Percentiles rank a stretch among this genome's conserved stretches.
Conservation (phyloP, 805 yeast species). For the Danielozyma ontarioensis region DNA sequence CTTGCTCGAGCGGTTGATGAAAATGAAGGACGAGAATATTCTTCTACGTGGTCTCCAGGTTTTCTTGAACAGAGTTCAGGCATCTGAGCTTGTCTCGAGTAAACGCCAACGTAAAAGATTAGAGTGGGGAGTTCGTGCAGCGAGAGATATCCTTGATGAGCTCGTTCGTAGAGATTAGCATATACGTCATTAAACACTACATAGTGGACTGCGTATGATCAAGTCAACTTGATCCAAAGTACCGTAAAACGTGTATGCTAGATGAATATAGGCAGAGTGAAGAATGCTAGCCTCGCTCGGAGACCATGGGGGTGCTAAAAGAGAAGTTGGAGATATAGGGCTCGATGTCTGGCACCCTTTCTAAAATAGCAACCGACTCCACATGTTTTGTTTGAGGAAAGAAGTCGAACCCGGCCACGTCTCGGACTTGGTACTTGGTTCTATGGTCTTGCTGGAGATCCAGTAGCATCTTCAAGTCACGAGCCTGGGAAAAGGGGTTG, state of each 20-base stretch:
- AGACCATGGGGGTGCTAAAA: no score
- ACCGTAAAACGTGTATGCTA: no score
- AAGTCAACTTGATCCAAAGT: no score
- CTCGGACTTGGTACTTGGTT: constrained; percentile 10
- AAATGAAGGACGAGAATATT: constrained; percentile 53
- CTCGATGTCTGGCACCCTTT: no score
- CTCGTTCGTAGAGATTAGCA: constrained; percentile 18
- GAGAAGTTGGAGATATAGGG: no score
- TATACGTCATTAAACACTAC: no score
- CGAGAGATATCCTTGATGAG: constrained; percentile 50
- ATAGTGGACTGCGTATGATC: no score
- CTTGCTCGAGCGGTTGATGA: constrained; percentile 45
- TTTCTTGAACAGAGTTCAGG: constrained; percentile 45
- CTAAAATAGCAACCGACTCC: constrained; percentile 48
- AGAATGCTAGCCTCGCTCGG: no score
- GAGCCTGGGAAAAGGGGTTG: constrained; percentile 42
- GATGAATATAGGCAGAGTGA: no score
- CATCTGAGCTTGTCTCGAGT: constrained; percentile 47
- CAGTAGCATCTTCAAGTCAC: constrained; percentile 32
- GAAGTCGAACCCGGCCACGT: constrained; percentile 39
- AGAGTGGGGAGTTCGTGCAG: constrained; percentile 60
- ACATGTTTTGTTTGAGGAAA: constrained; percentile 58
- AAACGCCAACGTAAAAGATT: constrained; percentile 52
- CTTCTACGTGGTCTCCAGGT: constrained; percentile 64
- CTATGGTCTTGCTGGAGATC: constrained; percentile 12